phyloP scores from a whole-genome alignment of 2,329 filamentous ascomycete species.

The Zasmidium angulare region DNA sequence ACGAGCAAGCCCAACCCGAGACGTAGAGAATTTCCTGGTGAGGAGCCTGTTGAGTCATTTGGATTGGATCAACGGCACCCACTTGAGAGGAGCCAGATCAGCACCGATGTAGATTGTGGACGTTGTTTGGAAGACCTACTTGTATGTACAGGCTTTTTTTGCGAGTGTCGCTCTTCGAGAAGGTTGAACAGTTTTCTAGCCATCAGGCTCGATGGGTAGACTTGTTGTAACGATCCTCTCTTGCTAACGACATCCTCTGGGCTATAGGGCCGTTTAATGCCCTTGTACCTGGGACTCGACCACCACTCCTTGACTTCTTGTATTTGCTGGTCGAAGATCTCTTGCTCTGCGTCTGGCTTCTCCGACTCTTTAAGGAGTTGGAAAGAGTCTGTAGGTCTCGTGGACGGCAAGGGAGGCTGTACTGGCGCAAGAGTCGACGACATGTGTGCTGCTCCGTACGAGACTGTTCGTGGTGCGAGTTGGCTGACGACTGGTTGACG shows the following conservation, averaged over 20 bases:
- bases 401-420: slow-evolving; percentile 60
- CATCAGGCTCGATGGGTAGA: slow-evolving; percentile 91
- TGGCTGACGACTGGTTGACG: slow-evolving; percentile 17
- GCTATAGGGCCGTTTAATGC: slow-evolving; percentile 88
- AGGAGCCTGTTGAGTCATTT: slow-evolving; percentile 97
- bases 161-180: slow-evolving; percentile 71
- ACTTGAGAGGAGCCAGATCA: slow-evolving; percentile 55
- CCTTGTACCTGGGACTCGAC: slow-evolving; percentile 77
- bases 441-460: slow-evolving; percentile 41
- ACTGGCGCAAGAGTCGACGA: slow-evolving; percentile 53
- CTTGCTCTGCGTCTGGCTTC: slow-evolving; percentile 79
- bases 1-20: slow-evolving; percentile 96
- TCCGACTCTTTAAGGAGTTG: slow-evolving; percentile 76
- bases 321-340: slow-evolving; percentile 79
- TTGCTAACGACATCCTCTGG: slow-evolving; percentile 92
- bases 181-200: slow-evolving; percentile 92
- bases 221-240: slow-evolving; percentile 80
- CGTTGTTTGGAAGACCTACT: slow-evolving; percentile 54
- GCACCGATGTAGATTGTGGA: slow-evolving; percentile 18
- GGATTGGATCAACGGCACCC: slow-evolving; percentile 97
- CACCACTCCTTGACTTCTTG: slow-evolving; percentile 89
- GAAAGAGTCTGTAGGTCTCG: slow-evolving; percentile 72
- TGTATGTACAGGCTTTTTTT: slow-evolving; percentile 88
- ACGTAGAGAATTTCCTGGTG: slow-evolving; percentile 96
- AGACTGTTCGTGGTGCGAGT: slow-evolving; percentile 23